Evolutionary conservation across 2,329 filamentous ascomycete species (phyloP).

Genomic region (Tolypocladium endophyticum): DNA sequence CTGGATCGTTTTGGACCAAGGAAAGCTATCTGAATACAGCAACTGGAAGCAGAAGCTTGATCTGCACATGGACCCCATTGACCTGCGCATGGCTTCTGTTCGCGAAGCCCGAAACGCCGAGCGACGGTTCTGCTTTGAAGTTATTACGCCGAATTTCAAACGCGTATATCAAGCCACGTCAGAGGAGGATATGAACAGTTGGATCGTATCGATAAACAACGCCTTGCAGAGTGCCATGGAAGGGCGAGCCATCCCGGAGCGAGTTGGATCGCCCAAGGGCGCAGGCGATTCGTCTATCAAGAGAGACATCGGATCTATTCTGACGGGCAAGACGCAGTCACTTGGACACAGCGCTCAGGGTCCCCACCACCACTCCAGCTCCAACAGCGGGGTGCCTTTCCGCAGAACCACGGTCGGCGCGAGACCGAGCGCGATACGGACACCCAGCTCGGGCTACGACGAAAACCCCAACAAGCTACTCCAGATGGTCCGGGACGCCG

Average conservation of each 20-base stretch:
- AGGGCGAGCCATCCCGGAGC: conserved; percentile 53
- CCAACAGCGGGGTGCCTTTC: conserved; percentile 48
- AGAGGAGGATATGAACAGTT: conserved; percentile 94
- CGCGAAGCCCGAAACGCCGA: conserved; percentile 92
- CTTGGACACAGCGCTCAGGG: conserved; percentile 44
- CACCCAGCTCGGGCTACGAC: conserved; percentile 62
- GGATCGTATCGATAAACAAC: conserved; percentile 96
- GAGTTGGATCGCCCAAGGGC: conserved; percentile 26
- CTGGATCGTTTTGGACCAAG: conserved; percentile 96
- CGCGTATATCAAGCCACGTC: conserved; percentile 96
- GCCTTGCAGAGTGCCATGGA: conserved; percentile 94
- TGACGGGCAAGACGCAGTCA: conserved; percentile 84
- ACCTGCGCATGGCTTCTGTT: conserved; percentile 92
- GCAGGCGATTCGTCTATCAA: conserved; percentile 49
- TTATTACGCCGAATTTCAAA: conserved; percentile 93
- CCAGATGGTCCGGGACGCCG: conserved; percentile 76
- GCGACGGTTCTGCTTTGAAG: conserved; percentile 92
- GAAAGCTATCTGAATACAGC: conserved; percentile 93
- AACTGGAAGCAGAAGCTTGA: conserved; percentile 99
- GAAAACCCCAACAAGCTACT: conserved; percentile 79
- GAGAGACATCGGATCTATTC: conserved; percentile 81
- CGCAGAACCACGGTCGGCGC: conserved; percentile 88
- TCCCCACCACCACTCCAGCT: conserved; percentile 34
- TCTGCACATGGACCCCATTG: conserved; percentile 95
- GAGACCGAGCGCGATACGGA: conserved; percentile 61